Conservation (phyloP, 2,329 filamentous ascomycete genomes). For the Uncinocarpus reesii region DNA sequence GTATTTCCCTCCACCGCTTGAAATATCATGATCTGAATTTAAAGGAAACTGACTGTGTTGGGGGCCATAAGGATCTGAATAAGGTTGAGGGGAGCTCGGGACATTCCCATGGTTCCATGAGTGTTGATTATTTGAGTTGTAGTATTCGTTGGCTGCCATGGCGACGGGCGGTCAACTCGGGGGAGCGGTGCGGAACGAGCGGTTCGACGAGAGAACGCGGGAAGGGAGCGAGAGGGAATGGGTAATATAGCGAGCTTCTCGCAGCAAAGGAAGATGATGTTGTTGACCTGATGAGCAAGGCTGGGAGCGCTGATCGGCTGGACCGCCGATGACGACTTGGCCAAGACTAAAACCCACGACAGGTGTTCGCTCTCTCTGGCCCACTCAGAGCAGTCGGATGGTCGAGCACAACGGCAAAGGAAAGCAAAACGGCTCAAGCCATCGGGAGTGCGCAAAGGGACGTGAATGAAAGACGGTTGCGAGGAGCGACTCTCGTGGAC, state of each 20-base stretch:
- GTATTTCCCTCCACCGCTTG: conserved; percentile 23
- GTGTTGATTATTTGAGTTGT: conserved; percentile 11
- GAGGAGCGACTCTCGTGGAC: no score
- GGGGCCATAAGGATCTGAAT: conserved; percentile 34
- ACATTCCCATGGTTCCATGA: conserved; percentile 9
- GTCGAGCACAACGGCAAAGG: background rate
- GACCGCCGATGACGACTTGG: background rate
- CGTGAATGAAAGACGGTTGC: background rate
- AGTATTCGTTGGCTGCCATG: conserved; percentile 38
- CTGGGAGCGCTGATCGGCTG: background rate
- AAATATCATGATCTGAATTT: conserved; percentile 25
- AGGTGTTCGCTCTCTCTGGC: background rate
- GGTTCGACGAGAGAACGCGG: background rate
- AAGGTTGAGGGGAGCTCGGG: conserved; percentile 14
- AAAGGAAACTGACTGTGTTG: conserved; percentile 31
- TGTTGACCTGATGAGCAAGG: conserved; percentile 2
- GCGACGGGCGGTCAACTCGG: background rate
- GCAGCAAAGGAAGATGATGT: no score
- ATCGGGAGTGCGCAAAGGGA: background rate
- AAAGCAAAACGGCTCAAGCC: background rate
- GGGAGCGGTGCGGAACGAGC: background rate
- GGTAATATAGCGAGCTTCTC: no score
- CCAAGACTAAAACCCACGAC: background rate
- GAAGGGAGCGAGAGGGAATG: background rate
- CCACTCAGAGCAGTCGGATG: background rate